Evolutionary conservation across 257 asterid genomes (phyloP).

Genomic region (Hygrophila difformis): DNA sequence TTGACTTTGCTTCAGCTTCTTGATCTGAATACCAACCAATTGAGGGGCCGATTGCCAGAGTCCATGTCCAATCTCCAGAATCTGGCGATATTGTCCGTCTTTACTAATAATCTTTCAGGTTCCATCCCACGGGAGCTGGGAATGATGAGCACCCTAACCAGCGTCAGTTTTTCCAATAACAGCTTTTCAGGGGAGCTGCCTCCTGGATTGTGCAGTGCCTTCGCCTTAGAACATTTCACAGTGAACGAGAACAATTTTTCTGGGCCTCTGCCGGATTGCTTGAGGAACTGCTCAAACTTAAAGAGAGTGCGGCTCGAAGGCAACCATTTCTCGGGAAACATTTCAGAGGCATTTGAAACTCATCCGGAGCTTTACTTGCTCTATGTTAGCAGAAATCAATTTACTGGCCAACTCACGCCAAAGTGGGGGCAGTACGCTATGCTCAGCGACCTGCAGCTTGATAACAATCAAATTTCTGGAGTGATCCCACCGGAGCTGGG

Average conservation of each 20-base stretch:
- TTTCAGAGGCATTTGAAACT: slow-evolving; percentile 49
- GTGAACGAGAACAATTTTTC: slow-evolving; percentile 42
- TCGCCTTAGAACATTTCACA: slow-evolving; percentile 40
- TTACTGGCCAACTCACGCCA: slow-evolving; percentile 49
- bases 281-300: slow-evolving; percentile 47
- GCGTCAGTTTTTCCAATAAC: slow-evolving; percentile 47
- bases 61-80: slow-evolving; percentile 38
- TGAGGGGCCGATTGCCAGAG: slow-evolving; percentile 58
- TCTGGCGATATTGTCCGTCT: slow-evolving; percentile 29
- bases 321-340: slow-evolving; percentile 49
- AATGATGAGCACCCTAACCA: slow-evolving; percentile 28
- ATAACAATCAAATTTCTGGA: slow-evolving; percentile 46
- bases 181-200: slow-evolving; percentile 71
- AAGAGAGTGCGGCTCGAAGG: slow-evolving; percentile 49
- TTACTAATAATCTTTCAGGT: slow-evolving; percentile 46
- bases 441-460: slow-evolving; percentile 42
- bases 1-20: slow-evolving; percentile 24
- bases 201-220: slow-evolving; percentile 43
- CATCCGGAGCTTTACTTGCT: slow-evolving; percentile 45
- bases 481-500: slow-evolving; percentile 63
- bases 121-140: slow-evolving; percentile 56
- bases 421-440: slow-evolving; percentile 44
- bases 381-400: slow-evolving; percentile 41
- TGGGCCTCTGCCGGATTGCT: slow-evolving; percentile 61
- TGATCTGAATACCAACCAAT: slow-evolving; percentile 36